Evolutionary conservation across 805 yeast genomes (phyloP).

Genomic region (Diddensiella santjacobensis): DNA sequence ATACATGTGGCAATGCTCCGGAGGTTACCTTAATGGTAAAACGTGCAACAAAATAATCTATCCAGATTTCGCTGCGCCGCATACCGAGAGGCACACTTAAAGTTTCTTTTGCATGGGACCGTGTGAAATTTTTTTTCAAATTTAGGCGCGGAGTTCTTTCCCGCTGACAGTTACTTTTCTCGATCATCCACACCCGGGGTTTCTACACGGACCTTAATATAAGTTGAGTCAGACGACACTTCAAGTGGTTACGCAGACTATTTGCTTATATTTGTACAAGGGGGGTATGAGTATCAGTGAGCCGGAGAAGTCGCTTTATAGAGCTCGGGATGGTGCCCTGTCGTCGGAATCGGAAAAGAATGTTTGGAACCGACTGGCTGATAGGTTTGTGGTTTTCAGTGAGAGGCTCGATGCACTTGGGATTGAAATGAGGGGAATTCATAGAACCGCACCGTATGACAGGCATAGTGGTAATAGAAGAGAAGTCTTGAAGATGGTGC

Average conservation of each 20-base stretch:
- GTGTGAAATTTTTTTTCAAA: neutral
- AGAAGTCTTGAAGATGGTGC: conserved; percentile 43
- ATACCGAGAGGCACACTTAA: too few relatives aligned
- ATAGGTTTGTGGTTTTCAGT: conserved; percentile 19
- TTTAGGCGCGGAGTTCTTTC: too few relatives aligned
- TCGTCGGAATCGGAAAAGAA: neutral
- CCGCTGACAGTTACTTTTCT: too few relatives aligned
- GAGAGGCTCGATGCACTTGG: conserved; percentile 50
- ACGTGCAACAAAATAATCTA: conserved; percentile 25
- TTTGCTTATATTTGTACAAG: too few relatives aligned
- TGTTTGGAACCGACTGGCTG: neutral
- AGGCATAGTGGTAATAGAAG: conserved; percentile 34
- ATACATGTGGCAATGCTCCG: conserved; percentile 65
- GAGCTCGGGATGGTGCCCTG: neutral
- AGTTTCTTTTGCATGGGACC: neutral
- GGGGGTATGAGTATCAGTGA: neutral
- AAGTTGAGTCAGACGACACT: too few relatives aligned
- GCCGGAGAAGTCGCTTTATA: neutral
- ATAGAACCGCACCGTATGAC: conserved; percentile 65
- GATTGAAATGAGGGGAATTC: conserved; percentile 78
- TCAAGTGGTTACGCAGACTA: too few relatives aligned
- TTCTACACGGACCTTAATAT: too few relatives aligned
- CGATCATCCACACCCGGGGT: too few relatives aligned
- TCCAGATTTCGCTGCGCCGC: conserved; percentile 11
- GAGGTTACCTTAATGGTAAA: conserved; percentile 27